A percentile compares a stretch with the other conserved stretches of the same genome.
These are phyloP conservation scores for Apiotrichum montevideense DNA, from an alignment of 1,284 basidiomycete species.

Conservation along the genomic window DNA sequence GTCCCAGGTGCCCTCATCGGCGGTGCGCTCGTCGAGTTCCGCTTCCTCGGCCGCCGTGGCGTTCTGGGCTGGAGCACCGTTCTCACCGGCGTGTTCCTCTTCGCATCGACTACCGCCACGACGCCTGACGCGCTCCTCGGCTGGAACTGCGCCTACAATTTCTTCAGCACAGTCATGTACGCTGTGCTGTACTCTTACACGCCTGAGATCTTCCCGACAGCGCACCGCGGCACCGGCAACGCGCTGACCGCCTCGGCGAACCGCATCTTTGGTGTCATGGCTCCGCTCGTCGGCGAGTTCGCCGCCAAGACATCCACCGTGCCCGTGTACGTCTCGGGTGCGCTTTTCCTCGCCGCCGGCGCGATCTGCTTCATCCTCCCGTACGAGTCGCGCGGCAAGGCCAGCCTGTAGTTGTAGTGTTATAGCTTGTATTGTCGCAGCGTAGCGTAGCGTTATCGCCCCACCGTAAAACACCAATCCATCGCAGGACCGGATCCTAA, in stretches of 20 bases:
- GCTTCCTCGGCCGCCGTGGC: constrained; percentile 53
- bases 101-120: constrained; percentile 58
- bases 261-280: constrained; percentile 52
- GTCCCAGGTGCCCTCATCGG: constrained; percentile 59
- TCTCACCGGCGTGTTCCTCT: constrained; percentile 57
- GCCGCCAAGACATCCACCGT: constrained; percentile 50
- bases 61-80: constrained; percentile 53
- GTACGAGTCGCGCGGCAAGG: constrained; percentile 62
- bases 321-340: constrained; percentile 66
- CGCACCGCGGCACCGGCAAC: constrained; percentile 61
- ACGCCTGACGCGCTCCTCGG: constrained; percentile 53
- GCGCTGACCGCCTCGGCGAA: constrained; percentile 56
- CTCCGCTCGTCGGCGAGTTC: constrained; percentile 32
- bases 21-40: constrained; percentile 53
- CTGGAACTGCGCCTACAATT: constrained; percentile 54
- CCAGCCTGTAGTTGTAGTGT: constrained; percentile 25
- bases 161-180: constrained; percentile 48
- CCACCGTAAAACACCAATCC: too few species aligned
- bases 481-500: too few species aligned
- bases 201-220: constrained; percentile 62
- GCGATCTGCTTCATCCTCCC: constrained; percentile 62
- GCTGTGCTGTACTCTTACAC: constrained; percentile 49
- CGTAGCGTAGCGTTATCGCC: too few species aligned
- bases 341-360: constrained; percentile 59
- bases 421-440: neutral